Base-by-base conservation (phyloP, 352 stramenopile genomes). In the Globisporangium nagaii region DNA sequence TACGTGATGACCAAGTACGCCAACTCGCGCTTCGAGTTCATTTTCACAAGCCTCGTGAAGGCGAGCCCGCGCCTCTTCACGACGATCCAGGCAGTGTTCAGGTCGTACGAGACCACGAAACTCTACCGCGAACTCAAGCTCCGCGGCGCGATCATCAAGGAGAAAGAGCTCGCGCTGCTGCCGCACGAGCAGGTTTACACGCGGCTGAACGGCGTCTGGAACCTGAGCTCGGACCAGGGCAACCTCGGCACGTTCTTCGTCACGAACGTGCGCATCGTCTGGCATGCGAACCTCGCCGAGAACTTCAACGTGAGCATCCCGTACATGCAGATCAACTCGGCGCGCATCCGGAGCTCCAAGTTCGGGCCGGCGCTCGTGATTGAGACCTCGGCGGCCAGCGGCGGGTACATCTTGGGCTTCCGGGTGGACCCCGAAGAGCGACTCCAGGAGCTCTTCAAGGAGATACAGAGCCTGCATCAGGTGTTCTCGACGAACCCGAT, bases 271-370 rank as follows among this genome's bases (percentile, higher is more conserved):
- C 85, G 90, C 35, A 64, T 97, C 27, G 91, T 97, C 25, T 98
- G 91, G 91, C 88, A 97, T 60, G 90, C 91, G 8, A 95, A 95
- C 56, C 62, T 97, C 28, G 90, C 91, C 1, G 81, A 96, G 60
- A 98, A 98, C 70, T 98, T 98, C 68, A 98, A 98, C 62, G 90
- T 98, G 22, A 96, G 81, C 65, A 95, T 98, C 37, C 91, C 91
- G 42, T 97, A 96, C 79, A 94, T 97, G 71, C 90, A 98, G 70
- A 96, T 98, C 64, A 86, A 85, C 46, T 88, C 75, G 46, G 73
- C 88, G 48, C 70, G 82, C 25, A 80, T 96, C 39, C 83, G 88
- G 31, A 79, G 82, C 36, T 96, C 85, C 22, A 96, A 96, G 61
- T 98, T 98, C 44, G 91, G 91, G 0, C 81, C 75, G 1, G 91